Evolutionary conservation across 345 rosid species (phyloP), one percentile per base, ranked within the genome.

Genomic region (Eutrema heterophyllum): DNA sequence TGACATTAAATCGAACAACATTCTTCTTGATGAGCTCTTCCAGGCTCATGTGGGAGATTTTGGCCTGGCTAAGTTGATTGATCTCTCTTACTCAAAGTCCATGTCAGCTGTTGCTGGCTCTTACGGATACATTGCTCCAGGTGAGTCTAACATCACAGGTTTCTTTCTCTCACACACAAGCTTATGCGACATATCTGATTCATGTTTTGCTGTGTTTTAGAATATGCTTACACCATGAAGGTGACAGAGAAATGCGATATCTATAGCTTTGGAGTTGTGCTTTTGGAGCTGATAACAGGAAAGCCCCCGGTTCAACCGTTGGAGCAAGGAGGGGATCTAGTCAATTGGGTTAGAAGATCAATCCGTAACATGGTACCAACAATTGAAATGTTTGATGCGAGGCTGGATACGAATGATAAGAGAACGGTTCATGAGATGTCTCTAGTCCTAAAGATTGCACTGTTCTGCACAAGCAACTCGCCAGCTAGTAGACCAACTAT

Each of bases 51-150:
- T 90, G 4, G 97, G 97, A 57, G 97, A 90, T 72, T 90, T 90
- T 75, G 97, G 97, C 15, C 76, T 90, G 64, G 94, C 97, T 2
- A 91, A 91, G 81, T 68, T 91, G 68, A 86, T 88, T 16, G 94
- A 91, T 74, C 77, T 90, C 55, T 83, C 94, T 39, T 82, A 74
- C 69, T 88, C 97, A 26, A 91, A 91, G 63, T 88, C 97, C 51
- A 88, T 91, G 92, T 88, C 94, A 21, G 90, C 97, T 16, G 83
- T 88, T 68, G 97, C 94, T 54, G 97, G 97, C 71, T 91, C 97
- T 45, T 91, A 91, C 58, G 97, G 94, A n/a, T 91, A 88, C 78
- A 91, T 91, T 18, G 92, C 97, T 67, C 97, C 94, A 79, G 96
- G 96, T 86, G 80, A 76, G 73, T 33, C 14, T 4, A 32, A 45